These are phyloP conservation scores for Auricularia cornea DNA, from an alignment of 768 basidiomycete species.

Conservation along the genomic window DNA sequence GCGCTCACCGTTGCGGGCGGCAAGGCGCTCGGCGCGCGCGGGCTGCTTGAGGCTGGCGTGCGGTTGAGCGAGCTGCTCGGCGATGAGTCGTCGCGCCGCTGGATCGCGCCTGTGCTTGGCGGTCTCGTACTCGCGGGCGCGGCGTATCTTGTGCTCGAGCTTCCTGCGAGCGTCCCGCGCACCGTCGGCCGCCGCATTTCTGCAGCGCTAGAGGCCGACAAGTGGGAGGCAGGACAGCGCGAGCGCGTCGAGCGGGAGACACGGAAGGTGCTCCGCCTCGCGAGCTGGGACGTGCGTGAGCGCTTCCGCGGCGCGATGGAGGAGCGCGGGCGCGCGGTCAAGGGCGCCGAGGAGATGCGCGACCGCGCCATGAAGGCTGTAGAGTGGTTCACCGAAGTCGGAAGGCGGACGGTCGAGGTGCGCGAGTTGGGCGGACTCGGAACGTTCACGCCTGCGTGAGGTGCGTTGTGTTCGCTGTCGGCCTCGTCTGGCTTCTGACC, in stretches of 20 bases:
- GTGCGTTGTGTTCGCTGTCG: background rate
- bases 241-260: slow-evolving; percentile 74
- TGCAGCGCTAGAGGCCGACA: slow-evolving; percentile 47
- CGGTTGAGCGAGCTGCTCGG: slow-evolving; percentile 71
- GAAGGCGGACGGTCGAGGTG: slow-evolving; percentile 23
- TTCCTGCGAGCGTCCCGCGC: slow-evolving; percentile 81
- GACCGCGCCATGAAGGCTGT: slow-evolving; percentile 60
- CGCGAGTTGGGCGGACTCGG: background rate
- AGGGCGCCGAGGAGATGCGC: slow-evolving; percentile 66
- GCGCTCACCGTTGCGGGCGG: slow-evolving; percentile 87
- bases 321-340: slow-evolving; percentile 67
- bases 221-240: slow-evolving; percentile 60
- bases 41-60: slow-evolving; percentile 69
- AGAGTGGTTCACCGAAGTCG: slow-evolving; percentile 57
- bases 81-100: slow-evolving; percentile 72
- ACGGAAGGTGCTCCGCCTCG: slow-evolving; percentile 84
- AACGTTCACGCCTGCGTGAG: background rate
- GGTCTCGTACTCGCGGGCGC: slow-evolving; percentile 63
- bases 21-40: slow-evolving; percentile 65
- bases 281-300: slow-evolving; percentile 83
- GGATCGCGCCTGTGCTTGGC: slow-evolving; percentile 82
- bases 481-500: background rate
- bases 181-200: slow-evolving; percentile 83
- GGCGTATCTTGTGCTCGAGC: slow-evolving; percentile 76
- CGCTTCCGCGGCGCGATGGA: slow-evolving; percentile 77